Evolutionary conservation across 495 filamentous ascomycete species (phyloP), one percentile per base, ranked within the genome.

Genomic region (Daldinia vernicosa): DNA sequence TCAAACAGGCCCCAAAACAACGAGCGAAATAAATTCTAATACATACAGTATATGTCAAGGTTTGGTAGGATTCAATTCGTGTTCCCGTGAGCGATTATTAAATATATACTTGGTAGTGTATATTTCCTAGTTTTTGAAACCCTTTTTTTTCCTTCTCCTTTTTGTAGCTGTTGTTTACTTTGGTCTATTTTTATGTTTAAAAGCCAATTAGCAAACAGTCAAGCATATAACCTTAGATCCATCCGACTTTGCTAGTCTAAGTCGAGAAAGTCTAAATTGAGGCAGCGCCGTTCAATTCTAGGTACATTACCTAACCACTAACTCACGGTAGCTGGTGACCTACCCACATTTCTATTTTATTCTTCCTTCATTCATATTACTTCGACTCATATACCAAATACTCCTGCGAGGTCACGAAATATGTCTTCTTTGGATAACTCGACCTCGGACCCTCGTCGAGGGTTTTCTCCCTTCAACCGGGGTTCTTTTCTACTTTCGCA

Each of bases 401-500:
- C 27, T 39, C 17, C n/a, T 35, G 11, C 17, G 27, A 56, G 53
- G 35, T 39, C 32, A 27, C 28, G 47, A 64, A 33, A 3, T 26
- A 77, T 76, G 74, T 71, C 75, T 47, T 35, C 75, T 45, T 35
- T 45, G 11, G 75, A 77, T 63, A 72, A 63, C 51, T 70, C 62
- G 22, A 65, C 19, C 30, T 72, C 75, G 15, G 70, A 72, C 15
- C 51, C 73, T 4, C 60, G 66, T 4, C 67, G 67, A 28, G 65
- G 63, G 12, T 47, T 60, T 30, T 24, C 57, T 51, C 35, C 71
- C 45, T 78, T 80, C 27, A 71, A 67, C 14, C 70, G 74, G 7
- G 66, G 70, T 11, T 75, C 78, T 0, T 79, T 79, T 60, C 67
- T 80, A 27, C 63, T 78, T 28, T 74, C 79, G 6, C 76, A 80